A percentile compares a stretch with the other conserved stretches of the same genome.
Evolutionary conservation across 2,329 filamentous ascomycete genomes (phyloP).

Genomic region (Elsinoe ampelina): DNA sequence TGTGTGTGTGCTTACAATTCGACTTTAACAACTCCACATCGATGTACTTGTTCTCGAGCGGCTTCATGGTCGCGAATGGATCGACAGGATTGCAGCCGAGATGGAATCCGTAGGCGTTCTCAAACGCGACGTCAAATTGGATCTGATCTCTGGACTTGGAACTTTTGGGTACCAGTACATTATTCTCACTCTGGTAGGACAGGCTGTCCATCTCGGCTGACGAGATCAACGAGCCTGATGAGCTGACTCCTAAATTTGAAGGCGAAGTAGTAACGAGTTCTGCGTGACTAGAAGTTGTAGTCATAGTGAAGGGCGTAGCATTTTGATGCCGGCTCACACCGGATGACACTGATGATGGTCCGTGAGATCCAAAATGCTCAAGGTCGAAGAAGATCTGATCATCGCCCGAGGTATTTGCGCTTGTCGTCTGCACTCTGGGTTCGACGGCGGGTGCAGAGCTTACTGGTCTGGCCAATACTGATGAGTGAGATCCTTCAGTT

Average conservation of each 20-base stretch:
- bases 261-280: background rate
- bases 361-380: background rate
- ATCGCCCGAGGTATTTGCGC: background rate
- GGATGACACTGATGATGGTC: background rate
- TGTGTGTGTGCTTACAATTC: constrained; percentile 19
- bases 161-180: background rate
- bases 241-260: background rate
- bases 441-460: background rate
- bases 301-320: background rate
- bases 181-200: background rate
- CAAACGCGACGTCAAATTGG: constrained; percentile 6
- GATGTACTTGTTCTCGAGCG: constrained; percentile 14
- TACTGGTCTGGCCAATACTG: background rate
- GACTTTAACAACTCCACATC: constrained; percentile 23
- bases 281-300: background rate
- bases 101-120: background rate
- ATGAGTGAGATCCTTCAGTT: background rate
- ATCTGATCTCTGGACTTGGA: background rate
- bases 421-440: background rate
- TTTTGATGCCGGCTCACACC: background rate
- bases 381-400: background rate
- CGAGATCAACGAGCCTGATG: background rate
- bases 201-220: background rate
- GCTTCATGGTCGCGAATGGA: background rate
- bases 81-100: background rate